These are phyloP conservation scores for Colletotrichum trifolii DNA, from an alignment of 2,329 filamentous ascomycete genomes.

Conservation along the genomic window DNA sequence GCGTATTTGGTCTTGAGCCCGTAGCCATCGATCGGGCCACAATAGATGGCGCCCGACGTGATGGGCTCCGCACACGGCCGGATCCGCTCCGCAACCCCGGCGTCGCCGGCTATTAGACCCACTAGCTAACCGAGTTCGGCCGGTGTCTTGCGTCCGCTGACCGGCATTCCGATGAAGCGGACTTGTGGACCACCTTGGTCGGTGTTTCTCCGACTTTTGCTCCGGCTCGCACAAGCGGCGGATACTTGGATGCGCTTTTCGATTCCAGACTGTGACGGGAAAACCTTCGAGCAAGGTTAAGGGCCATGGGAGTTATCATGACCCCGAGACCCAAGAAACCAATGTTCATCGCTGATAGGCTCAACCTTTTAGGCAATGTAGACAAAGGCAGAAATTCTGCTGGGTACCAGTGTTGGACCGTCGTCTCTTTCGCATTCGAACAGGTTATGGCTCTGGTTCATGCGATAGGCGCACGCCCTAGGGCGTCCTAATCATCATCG, in stretches of 20 bases:
- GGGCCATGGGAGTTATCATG: conserved; percentile 49
- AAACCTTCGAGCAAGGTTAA: conserved; percentile 44
- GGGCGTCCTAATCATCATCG: background rate
- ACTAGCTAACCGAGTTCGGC: conserved; percentile 48
- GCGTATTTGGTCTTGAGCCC: conserved; percentile 48
- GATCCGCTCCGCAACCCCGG: conserved; percentile 40
- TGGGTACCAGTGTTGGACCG: no score
- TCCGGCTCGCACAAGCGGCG: conserved; percentile 37
- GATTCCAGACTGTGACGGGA: conserved; percentile 46
- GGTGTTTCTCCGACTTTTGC: conserved; percentile 42
- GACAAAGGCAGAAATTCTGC: no score
- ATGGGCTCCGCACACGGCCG: conserved; percentile 25
- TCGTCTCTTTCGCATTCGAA: no score
- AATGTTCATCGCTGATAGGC: conserved; percentile 25
- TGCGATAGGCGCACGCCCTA: conserved; percentile 20
- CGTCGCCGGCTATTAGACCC: conserved; percentile 47
- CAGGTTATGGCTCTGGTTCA: no score
- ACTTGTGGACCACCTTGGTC: conserved; percentile 40
- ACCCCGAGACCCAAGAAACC: conserved; percentile 47
- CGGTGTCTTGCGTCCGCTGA: conserved; percentile 48
- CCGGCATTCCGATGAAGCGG: conserved; percentile 49
- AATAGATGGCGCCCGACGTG: conserved; percentile 47
- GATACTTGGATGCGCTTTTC: conserved; percentile 43
- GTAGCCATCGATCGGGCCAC: conserved; percentile 45
- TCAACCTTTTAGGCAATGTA: no score